Evolutionary conservation across 768 basidiomycete genomes (phyloP), one percentile per base, ranked within the genome.

Genomic region (Pleurotus ostreatus): DNA sequence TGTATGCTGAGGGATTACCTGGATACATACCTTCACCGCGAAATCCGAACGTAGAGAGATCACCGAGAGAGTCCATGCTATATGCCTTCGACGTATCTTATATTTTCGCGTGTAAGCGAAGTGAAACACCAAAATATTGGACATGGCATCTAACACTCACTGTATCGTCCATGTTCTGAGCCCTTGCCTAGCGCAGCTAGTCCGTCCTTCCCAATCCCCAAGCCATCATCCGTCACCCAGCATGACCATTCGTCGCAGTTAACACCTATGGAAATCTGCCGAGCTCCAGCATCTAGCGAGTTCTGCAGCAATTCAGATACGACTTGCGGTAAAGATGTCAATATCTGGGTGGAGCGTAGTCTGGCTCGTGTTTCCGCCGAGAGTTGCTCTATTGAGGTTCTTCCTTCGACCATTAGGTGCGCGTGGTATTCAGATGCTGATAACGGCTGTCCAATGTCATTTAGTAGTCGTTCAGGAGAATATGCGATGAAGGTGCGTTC

Each of bases 241-340:
- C 92, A 86, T 5, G 78, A 76, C 92, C 93, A 95, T 44, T 87
- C 83, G 44, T 80, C 80, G 49, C 83, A 83, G 64, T 94, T 81
- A 1, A 97, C 66, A 3, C 86, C 84, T 46, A 94, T 73, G 41
- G 89, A 84, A 49, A 98, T 76, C 18, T 78, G 76, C 13, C 69
- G 74, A 0, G 94, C 84, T 25, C 77, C 76, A 2, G 95, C 92
- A 63, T 98, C 96, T 7, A 98, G 76, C 2, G 92, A 79, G 67
- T 98, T 98, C 67, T 95, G 94, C 9, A 94, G 68, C 37, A 98
- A 82, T 69, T 98, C 94, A 1, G 85, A 86, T 18, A 95, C 74
- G 56, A 95, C 76, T 65, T 89, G 84, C 6, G 88, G 78, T 23
- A 97, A 66, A 4, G 92, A 89, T 0, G 92, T 92, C 57, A 98